Percentiles rank a stretch among this genome's conserved stretches.
These are phyloP conservation scores for Globisporangium alternatum DNA, from an alignment of 352 stramenopile genomes.

Conservation along the genomic window DNA sequence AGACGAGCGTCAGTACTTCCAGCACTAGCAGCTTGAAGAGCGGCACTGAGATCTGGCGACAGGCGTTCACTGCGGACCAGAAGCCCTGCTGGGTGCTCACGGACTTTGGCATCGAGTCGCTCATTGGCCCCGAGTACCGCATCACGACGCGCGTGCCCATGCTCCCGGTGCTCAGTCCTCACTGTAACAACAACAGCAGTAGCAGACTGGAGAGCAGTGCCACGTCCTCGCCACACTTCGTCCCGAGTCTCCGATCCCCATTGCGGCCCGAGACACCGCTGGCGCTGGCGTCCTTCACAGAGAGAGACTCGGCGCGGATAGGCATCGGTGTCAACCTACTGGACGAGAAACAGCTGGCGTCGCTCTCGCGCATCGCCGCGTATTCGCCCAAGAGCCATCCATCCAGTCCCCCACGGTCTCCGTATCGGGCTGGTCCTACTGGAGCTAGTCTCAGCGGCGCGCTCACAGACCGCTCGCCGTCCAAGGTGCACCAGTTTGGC, in stretches of 20 bases:
- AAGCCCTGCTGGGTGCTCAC: slow-evolving; percentile 73
- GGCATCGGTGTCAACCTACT: slow-evolving; percentile 42
- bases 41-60: slow-evolving; percentile 35
- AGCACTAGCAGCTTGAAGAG: too few species aligned
- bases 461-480: slow-evolving; percentile 12
- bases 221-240: not conserved
- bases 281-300: slow-evolving; percentile 39
- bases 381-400: slow-evolving; percentile 34
- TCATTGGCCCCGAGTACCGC: slow-evolving; percentile 64
- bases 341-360: slow-evolving; percentile 44
- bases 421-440: slow-evolving; percentile 9
- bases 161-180: slow-evolving; percentile 19
- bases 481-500: slow-evolving; percentile 10
- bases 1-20: slow-evolving; percentile 16
- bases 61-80: slow-evolving; percentile 41
- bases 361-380: slow-evolving; percentile 36
- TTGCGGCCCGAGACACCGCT: slow-evolving; percentile 37
- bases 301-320: slow-evolving; percentile 39
- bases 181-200: slow-evolving; percentile 1
- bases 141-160: slow-evolving; percentile 50
- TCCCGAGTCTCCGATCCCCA: slow-evolving; percentile 18
- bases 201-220: not conserved
- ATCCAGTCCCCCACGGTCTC: slow-evolving; percentile 28
- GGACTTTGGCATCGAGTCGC: slow-evolving; percentile 46
- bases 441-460: not conserved